Percentiles rank a stretch among this genome's conserved stretches.
These are phyloP conservation scores for Haberlea rhodopensis DNA, from an alignment of 257 asterid species.

Conservation along the genomic window DNA sequence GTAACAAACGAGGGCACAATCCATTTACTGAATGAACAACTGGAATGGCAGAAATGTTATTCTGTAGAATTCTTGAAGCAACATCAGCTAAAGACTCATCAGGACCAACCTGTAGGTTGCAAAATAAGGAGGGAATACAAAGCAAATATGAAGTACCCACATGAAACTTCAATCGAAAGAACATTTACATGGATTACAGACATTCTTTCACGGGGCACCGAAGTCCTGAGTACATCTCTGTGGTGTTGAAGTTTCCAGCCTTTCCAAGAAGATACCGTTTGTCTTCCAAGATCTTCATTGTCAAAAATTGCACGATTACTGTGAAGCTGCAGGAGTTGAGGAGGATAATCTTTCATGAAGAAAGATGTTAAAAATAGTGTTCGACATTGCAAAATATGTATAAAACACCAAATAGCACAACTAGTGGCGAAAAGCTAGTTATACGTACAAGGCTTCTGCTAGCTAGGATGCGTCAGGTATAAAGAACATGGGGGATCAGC, in stretches of 20 bases:
- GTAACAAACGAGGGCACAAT: conserved; percentile 47
- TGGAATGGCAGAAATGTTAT: conserved; percentile 59
- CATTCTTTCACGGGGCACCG: conserved; percentile 37
- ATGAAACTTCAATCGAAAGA: not conserved
- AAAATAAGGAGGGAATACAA: conserved; percentile 3
- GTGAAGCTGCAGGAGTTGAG: conserved; percentile 48
- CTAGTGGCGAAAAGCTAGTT: not conserved
- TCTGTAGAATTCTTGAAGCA: conserved; percentile 53
- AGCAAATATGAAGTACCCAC: not conserved
- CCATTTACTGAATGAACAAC: conserved; percentile 46
- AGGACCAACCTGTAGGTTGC: conserved; percentile 59
- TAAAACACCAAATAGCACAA: not conserved
- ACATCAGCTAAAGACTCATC: conserved; percentile 57
- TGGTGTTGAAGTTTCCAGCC: conserved; percentile 41
- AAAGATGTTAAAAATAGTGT: not conserved
- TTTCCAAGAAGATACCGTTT: conserved; percentile 67
- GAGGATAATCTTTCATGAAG: not conserved
- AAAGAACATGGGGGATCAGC: not conserved
- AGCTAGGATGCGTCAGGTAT: not conserved
- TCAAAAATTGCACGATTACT: conserved; percentile 39
- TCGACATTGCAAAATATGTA: not conserved
- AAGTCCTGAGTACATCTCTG: conserved; percentile 29
- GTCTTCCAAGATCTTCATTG: conserved; percentile 44
- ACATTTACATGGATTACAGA: conserved; percentile 56
- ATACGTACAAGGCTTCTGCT: not conserved